phyloP scores from a whole-genome alignment of 2,329 filamentous ascomycete genomes.

The Exophiala lecanii-corni region DNA sequence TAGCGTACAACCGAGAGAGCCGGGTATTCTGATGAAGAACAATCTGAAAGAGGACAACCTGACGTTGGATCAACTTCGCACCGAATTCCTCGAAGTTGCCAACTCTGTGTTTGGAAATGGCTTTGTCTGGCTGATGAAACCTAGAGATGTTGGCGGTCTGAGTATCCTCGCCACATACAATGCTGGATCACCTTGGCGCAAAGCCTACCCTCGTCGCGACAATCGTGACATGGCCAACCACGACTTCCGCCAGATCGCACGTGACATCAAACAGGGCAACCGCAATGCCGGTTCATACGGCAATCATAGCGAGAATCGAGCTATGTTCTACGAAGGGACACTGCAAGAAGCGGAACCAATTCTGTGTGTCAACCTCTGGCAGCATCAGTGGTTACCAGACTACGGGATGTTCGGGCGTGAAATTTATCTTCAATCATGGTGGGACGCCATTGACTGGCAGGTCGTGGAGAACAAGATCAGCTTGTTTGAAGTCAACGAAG shows the following conservation, averaged over 20 bases:
- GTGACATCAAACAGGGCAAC: slow-evolving; percentile 8
- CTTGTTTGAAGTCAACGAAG: not conserved
- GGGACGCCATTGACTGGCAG: slow-evolving; percentile 82
- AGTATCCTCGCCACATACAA: slow-evolving; percentile 84
- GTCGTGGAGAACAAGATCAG: slow-evolving; percentile 46
- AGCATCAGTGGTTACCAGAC: slow-evolving; percentile 85
- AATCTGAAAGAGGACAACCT: slow-evolving; percentile 67
- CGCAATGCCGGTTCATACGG: slow-evolving; percentile 27
- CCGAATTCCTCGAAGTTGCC: slow-evolving; percentile 75
- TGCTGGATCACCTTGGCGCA: slow-evolving; percentile 81
- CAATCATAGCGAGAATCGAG: slow-evolving; percentile 17
- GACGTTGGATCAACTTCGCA: slow-evolving; percentile 74
- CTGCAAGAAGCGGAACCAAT: slow-evolving; percentile 45
- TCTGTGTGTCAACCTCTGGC: slow-evolving; percentile 92
- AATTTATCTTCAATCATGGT: slow-evolving; percentile 74
- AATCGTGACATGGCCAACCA: slow-evolving; percentile 42
- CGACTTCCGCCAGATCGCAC: slow-evolving; percentile 26
- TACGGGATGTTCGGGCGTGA: slow-evolving; percentile 74
- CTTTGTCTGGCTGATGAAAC: slow-evolving; percentile 89
- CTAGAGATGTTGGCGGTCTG: slow-evolving; percentile 41
- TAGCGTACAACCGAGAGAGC: slow-evolving; percentile 7
- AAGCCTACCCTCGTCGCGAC: slow-evolving; percentile 74
- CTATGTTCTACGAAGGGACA: slow-evolving; percentile 12
- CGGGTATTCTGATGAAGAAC: slow-evolving; percentile 31
- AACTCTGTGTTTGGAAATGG: slow-evolving; percentile 92